Percentiles rank a stretch among this genome's conserved stretches.
phyloP scores from a whole-genome alignment of 2,329 filamentous ascomycete genomes.

The Epichloe uncinata region DNA sequence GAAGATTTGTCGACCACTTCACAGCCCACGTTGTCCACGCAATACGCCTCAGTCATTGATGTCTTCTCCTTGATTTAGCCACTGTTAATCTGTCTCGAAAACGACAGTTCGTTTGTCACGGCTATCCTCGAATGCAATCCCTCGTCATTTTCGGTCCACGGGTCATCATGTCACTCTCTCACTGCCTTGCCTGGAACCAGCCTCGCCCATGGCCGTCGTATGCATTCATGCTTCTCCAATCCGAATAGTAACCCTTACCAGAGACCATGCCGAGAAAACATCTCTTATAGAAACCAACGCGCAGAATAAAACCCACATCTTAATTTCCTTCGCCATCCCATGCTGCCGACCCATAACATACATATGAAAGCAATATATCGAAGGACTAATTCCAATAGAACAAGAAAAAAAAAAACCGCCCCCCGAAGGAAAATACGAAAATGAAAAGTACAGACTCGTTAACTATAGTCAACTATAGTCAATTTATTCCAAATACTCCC shows the following conservation, averaged over 20 bases:
- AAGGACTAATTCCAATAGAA: neutral
- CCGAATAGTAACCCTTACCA: neutral
- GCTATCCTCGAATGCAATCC: no score
- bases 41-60: no score
- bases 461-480: neutral
- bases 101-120: no score
- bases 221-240: neutral
- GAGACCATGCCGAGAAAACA: neutral
- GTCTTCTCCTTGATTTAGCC: no score
- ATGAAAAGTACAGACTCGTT: neutral
- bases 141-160: no score
- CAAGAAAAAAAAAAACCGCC: neutral
- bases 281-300: neutral
- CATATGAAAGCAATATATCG: neutral
- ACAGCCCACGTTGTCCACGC: no score
- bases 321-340: slow-evolving; percentile 5
- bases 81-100: no score
- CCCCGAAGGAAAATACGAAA: neutral
- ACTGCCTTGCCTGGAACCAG: no score
- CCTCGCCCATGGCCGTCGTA: no score
- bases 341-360: slow-evolving; percentile 4
- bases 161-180: no score
- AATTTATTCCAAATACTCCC: slow-evolving; percentile 4
- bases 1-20: no score
- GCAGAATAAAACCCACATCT: slow-evolving; percentile 1